Conservation (phyloP, 495 filamentous ascomycete genomes). For the Xylaria telfairii region DNA sequence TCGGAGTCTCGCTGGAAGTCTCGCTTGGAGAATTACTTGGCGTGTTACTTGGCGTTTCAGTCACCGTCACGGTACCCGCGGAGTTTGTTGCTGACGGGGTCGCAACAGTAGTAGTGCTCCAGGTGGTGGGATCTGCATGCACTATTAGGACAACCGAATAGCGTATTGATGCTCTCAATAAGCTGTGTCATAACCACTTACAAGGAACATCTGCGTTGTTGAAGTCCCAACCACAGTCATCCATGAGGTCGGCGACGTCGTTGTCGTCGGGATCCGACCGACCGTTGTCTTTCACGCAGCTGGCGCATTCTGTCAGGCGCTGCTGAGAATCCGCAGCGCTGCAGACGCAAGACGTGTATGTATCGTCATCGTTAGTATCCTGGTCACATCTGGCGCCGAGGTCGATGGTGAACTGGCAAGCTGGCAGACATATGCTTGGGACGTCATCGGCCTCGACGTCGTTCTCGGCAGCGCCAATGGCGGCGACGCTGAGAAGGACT, state of each 20-base stretch:
- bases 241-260: constrained; percentile 27
- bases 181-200: constrained; percentile 3
- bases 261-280: constrained; percentile 22
- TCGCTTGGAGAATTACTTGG: background rate
- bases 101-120: constrained; percentile 9
- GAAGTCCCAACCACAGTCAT: constrained; percentile 27
- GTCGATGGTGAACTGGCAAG: constrained; percentile 29
- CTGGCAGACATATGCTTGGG: constrained; percentile 14
- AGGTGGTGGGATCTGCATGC: constrained; percentile 11
- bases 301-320: constrained; percentile 26
- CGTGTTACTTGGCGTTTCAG: constrained; percentile 12
- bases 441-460: constrained; percentile 23
- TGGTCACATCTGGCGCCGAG: constrained; percentile 21
- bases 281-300: constrained; percentile 24
- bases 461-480: constrained; percentile 23
- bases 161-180: background rate
- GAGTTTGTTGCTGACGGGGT: background rate
- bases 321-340: background rate
- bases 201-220: constrained; percentile 12
- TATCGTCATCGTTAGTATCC: constrained; percentile 13
- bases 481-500: constrained; percentile 12
- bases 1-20: background rate
- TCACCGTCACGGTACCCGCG: background rate
- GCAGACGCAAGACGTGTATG: constrained; percentile 22
- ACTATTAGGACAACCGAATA: background rate